These are phyloP conservation scores for Aspergillus mulundensis DNA, from an alignment of 495 filamentous ascomycete genomes.

Conservation along the genomic window DNA sequence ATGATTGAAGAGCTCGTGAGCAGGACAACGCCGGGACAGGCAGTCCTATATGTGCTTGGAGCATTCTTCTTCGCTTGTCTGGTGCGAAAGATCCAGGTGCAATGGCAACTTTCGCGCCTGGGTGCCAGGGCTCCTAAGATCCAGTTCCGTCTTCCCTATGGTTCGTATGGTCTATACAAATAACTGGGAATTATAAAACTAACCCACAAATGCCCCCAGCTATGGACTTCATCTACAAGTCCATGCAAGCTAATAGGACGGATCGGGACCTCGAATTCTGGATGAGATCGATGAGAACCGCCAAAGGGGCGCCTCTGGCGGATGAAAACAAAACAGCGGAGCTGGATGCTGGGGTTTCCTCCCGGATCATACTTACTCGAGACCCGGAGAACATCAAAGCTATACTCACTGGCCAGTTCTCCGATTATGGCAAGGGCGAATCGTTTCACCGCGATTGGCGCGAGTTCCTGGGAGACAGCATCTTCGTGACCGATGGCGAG, in stretches of 20 bases:
- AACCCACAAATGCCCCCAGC: constrained; percentile 38
- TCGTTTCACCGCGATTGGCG: constrained; percentile 66
- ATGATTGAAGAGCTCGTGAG: constrained; percentile 38
- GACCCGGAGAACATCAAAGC: constrained; percentile 71
- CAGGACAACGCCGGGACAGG: constrained; percentile 25
- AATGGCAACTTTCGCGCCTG: constrained; percentile 30
- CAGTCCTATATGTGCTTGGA: constrained; percentile 23
- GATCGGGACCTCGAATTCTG: constrained; percentile 60
- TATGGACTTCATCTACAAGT: constrained; percentile 55
- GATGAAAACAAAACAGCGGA: constrained; percentile 56
- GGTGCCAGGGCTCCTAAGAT: constrained; percentile 35
- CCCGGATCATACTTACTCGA: constrained; percentile 58
- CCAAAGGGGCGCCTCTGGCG: constrained; percentile 25
- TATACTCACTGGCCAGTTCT: constrained; percentile 68
- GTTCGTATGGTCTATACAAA: constrained; percentile 13
- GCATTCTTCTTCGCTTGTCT: constrained; percentile 23
- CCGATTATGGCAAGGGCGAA: constrained; percentile 68
- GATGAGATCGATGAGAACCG: constrained; percentile 41
- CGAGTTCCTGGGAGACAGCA: constrained; percentile 71
- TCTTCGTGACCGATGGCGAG: constrained; percentile 74
- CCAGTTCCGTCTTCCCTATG: constrained; percentile 34
- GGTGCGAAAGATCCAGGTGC: constrained; percentile 30
- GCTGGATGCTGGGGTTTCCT: constrained; percentile 45
- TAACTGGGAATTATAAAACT: constrained; percentile 1
- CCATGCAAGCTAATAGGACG: constrained; percentile 44